Evolutionary conservation across 2,329 filamentous ascomycete species (phyloP).

Genomic region (Penicillium sp.): DNA sequence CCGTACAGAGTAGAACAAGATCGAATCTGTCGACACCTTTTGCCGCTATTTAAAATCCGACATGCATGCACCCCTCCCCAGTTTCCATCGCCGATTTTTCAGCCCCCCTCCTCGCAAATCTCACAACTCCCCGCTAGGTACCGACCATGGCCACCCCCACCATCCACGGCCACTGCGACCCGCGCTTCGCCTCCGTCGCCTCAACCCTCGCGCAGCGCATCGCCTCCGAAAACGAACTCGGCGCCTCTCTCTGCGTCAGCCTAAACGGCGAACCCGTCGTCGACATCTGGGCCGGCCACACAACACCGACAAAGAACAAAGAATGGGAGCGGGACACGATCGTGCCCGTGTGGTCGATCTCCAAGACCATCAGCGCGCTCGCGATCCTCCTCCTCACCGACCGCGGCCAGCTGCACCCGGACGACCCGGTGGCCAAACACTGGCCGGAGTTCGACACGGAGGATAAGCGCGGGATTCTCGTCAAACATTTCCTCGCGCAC

Average conservation of each 20-base stretch:
- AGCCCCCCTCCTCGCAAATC: too few relatives aligned
- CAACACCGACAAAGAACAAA: constrained; percentile 33
- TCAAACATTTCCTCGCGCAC: constrained; percentile 50
- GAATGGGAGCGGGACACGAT: constrained; percentile 51
- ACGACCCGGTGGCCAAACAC: constrained; percentile 47
- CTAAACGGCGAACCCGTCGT: constrained; percentile 49
- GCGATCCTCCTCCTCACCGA: constrained; percentile 48
- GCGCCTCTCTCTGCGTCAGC: constrained; percentile 51
- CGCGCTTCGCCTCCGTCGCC: constrained; percentile 43
- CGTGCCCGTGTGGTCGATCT: constrained; percentile 46
- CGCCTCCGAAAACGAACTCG: constrained; percentile 48
- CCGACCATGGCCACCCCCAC: constrained; percentile 25
- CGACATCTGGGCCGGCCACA: constrained; percentile 53
- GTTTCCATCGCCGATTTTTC: too few relatives aligned
- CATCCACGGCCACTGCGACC: constrained; percentile 44
- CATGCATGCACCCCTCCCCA: too few relatives aligned
- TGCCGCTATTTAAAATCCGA: too few relatives aligned
- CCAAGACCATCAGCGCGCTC: constrained; percentile 46
- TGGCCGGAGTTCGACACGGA: constrained; percentile 55
- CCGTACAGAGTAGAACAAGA: too few relatives aligned
- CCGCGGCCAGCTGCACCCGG: constrained; percentile 42
- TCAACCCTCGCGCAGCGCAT: constrained; percentile 42
- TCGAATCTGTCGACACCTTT: too few relatives aligned
- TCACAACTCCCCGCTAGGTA: too few relatives aligned
- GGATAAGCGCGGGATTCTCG: constrained; percentile 47